A percentile compares a stretch with the other conserved stretches of the same genome.
Conservation (phyloP, 345 rosid genomes). For the Viola odorata region DNA sequence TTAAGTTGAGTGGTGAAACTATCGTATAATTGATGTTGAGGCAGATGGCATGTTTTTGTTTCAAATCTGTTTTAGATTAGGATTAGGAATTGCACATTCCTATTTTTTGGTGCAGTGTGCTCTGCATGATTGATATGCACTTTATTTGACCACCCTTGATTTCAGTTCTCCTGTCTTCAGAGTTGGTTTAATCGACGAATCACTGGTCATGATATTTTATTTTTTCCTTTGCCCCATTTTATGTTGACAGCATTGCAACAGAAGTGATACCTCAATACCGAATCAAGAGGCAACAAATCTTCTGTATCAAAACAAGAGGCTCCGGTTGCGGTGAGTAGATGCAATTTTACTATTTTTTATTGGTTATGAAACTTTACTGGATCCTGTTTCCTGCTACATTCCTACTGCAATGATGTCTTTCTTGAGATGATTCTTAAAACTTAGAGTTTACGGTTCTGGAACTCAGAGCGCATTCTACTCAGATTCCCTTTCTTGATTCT, state of each 20-base stretch:
- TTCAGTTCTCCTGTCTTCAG: background rate
- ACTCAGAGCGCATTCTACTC: no score
- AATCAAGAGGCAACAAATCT: background rate
- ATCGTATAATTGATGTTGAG: background rate
- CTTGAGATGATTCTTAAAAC: no score
- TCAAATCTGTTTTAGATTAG: background rate
- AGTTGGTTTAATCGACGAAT: background rate
- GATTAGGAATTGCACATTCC: background rate
- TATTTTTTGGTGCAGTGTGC: background rate
- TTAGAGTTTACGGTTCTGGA: no score
- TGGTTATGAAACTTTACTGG: no score
- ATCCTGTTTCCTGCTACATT: no score
- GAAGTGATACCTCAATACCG: background rate
- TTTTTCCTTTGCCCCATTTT: background rate
- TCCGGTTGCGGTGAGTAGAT: constrained; percentile 14
- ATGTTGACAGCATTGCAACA: constrained; percentile 9
- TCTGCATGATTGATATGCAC: background rate
- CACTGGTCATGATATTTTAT: background rate
- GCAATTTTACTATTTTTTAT: background rate
- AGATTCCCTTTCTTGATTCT: no score
- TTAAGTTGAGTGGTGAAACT: background rate
- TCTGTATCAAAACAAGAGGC: constrained; percentile 6
- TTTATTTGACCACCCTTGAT: background rate
- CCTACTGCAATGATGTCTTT: no score
- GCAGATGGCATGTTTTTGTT: background rate